Conservation (phyloP, 148 eudicot genomes). For the Cornus florida region DNA sequence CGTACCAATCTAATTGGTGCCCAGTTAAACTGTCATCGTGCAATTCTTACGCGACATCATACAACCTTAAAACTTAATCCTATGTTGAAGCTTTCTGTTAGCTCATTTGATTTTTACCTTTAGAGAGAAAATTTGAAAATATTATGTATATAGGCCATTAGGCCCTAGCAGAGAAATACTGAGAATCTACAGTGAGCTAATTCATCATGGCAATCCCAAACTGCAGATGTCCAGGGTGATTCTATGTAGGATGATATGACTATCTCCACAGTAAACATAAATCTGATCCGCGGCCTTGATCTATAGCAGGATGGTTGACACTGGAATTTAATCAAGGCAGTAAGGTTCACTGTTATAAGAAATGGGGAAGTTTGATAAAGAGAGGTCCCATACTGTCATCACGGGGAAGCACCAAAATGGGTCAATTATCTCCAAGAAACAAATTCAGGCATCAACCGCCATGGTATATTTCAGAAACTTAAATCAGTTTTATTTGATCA, state of each 20-base stretch:
- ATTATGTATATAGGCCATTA: neutral
- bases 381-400: slow-evolving; percentile 14
- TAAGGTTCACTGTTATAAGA: slow-evolving; percentile 5
- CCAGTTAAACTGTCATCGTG: neutral
- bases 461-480: slow-evolving; percentile 44
- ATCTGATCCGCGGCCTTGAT: slow-evolving; percentile 3
- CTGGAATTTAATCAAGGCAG: neutral
- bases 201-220: neutral
- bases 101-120: neutral
- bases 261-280: slow-evolving; percentile 4
- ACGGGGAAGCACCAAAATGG: slow-evolving; percentile 46
- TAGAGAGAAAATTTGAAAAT: neutral
- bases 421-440: slow-evolving; percentile 44
- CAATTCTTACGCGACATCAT: neutral
- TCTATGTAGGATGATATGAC: neutral
- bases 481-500: neutral
- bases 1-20: neutral
- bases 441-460: slow-evolving; percentile 60
- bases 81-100: neutral
- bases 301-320: neutral
- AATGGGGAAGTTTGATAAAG: slow-evolving; percentile 32
- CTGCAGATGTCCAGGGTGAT: neutral
- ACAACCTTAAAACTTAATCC: neutral
- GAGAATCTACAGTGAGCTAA: neutral
- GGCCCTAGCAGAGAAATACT: neutral